Conservation (phyloP, 345 rosid species). For the Nephelium lappaceum region DNA sequence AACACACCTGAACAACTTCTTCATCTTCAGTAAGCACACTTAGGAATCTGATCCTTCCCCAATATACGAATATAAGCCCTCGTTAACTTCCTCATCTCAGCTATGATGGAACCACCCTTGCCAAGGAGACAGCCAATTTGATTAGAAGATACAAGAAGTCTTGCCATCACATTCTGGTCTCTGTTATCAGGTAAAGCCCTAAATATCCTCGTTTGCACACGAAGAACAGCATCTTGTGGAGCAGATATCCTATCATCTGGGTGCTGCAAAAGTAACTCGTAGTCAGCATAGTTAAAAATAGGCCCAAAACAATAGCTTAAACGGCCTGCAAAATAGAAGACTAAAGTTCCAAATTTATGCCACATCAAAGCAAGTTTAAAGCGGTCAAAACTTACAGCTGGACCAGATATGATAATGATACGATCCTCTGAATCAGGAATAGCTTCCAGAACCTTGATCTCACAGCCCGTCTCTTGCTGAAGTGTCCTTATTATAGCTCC, state of each 20-base stretch:
- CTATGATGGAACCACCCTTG: constrained; percentile 70
- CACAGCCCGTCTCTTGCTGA: constrained; percentile 77
- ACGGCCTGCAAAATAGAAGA: constrained; percentile 10
- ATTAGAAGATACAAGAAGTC: constrained; percentile 65
- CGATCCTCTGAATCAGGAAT: constrained; percentile 61
- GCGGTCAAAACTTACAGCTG: constrained; percentile 52
- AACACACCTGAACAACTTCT: constrained; percentile 73
- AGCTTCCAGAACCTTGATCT: constrained; percentile 65
- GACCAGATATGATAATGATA: constrained; percentile 64
- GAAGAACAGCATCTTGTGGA: constrained; percentile 74
- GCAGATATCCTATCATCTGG: constrained; percentile 73
- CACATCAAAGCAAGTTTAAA: constrained; percentile 16
- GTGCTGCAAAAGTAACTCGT: constrained; percentile 45
- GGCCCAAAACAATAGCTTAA: constrained; percentile 11
- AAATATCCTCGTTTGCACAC: constrained; percentile 60
- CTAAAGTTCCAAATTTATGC: constrained; percentile 2
- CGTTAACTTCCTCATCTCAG: constrained; percentile 71
- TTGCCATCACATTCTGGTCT: constrained; percentile 53
- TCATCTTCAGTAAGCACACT: constrained; percentile 74
- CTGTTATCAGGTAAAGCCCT: constrained; percentile 58
- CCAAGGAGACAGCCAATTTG: constrained; percentile 86
- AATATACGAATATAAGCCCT: constrained; percentile 72
- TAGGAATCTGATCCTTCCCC: constrained; percentile 75
- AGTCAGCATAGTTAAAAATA: constrained; percentile 19
- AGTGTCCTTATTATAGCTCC: constrained; percentile 63